Base-by-base conservation (phyloP, 176 grass and related monocot genomes). In the Paspalum notatum region DNA sequence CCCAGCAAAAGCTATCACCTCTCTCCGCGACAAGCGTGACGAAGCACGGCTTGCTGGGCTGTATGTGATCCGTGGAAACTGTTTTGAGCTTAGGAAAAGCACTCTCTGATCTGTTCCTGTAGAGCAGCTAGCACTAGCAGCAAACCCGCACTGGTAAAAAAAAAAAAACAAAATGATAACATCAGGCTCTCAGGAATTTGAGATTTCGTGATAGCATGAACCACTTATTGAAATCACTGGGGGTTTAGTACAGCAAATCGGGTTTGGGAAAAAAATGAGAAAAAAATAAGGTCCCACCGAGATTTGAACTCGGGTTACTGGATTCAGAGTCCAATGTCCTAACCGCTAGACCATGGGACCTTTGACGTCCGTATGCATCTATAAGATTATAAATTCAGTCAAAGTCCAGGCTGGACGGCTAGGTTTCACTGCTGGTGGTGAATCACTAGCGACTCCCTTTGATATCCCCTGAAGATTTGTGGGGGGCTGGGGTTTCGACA, bases 271-370 rank as follows among this genome's bases (percentile, higher is more conserved):
- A 85, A 70, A 4, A 9, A 4, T 0, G 9, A 1, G 2, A 3
- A 18, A 61, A 75, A 79, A 72, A 68, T 1, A 0, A 91, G 91
- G 85, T 88, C 82, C 91, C 45, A 93, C 85, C 84, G 91, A 93
- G 88, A 90, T 32, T 93, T 93, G 91, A 93, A 93, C 91, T 93
- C 88, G 85, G 84, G 91, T 90, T 90, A 93, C 91, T 82, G 9
- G 91, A 93, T 93, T 93, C 91, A 93, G 91, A 93, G 91, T 93
- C 91, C 10, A 82, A 87, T 90, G 91, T 93, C 87, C 91, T 90
- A 93, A 93, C 91, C 91, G 58, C 91, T 93, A 90, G 91, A 93
- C 91, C 87, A 93, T 87, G 59, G 87, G 74, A 87, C 80, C 85
- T 22, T 42, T 57, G 9, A 0, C 55, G 38, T 0, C 1, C 3